These are phyloP conservation scores for Pseudozyma hubeiensis DNA, from an alignment of 1,284 basidiomycete species.

Conservation along the genomic window DNA sequence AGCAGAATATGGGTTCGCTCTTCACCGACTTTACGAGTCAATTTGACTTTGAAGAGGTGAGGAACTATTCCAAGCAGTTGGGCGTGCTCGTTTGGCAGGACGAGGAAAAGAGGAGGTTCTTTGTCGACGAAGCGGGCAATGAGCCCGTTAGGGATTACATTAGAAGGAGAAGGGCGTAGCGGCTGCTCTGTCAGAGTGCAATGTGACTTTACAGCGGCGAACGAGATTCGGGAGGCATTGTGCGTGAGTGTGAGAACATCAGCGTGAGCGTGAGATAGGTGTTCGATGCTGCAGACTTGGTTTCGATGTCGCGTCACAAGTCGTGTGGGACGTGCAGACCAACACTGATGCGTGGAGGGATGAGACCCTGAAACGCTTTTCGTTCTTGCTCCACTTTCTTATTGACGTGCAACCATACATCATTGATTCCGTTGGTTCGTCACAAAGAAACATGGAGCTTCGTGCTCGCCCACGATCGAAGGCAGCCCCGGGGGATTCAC, in stretches of 20 bases:
- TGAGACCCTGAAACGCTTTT: too few species aligned
- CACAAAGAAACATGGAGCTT: not conserved
- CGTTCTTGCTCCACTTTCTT: not conserved
- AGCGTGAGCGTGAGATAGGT: too few species aligned
- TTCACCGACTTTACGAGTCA: constrained; percentile 88
- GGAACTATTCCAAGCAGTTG: constrained; percentile 85
- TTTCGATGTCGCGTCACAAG: too few species aligned
- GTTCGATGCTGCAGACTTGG: too few species aligned
- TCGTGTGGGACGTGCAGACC: too few species aligned
- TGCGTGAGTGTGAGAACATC: too few species aligned
- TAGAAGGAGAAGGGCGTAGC: constrained; percentile 41
- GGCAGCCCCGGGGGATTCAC: not conserved
- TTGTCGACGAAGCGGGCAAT: constrained; percentile 79
- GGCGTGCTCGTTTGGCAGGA: constrained; percentile 83
- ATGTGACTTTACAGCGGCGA: too few species aligned
- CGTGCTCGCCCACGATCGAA: not conserved
- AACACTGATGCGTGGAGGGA: too few species aligned
- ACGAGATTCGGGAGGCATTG: too few species aligned
- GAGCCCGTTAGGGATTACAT: constrained; percentile 59
- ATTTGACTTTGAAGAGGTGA: constrained; percentile 86
- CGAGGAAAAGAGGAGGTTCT: constrained; percentile 80
- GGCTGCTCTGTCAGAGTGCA: too few species aligned
- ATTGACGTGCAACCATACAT: not conserved
- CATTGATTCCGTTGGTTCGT: too few species aligned
- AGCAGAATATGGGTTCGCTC: constrained; percentile 71